phyloP scores from a whole-genome alignment of 2,329 filamentous ascomycete genomes.

The Emergomyces pasteurianus region DNA sequence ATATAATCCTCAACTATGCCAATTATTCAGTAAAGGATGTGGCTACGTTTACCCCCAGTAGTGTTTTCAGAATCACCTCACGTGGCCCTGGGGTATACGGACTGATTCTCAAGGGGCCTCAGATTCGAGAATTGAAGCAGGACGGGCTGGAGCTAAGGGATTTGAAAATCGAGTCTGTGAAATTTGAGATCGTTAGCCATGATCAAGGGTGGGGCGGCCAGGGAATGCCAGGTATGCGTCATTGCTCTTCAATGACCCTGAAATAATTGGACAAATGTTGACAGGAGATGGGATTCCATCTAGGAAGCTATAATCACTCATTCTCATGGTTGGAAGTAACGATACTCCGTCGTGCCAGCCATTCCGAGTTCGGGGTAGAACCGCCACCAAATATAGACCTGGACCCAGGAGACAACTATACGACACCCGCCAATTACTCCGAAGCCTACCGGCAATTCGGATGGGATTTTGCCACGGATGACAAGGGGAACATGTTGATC shows the following conservation, averaged over 20 bases:
- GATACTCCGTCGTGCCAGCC: not conserved
- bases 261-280: not conserved
- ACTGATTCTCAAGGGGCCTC: not conserved
- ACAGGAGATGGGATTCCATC: not conserved
- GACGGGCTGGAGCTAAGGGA: not conserved
- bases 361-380: not conserved
- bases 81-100: not conserved
- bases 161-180: not conserved
- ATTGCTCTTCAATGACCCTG: not conserved
- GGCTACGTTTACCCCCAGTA: not conserved
- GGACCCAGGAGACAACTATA: not conserved
- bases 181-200: constrained; percentile 1
- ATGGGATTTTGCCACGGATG: constrained; percentile 1
- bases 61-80: not conserved
- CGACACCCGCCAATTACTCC: not conserved
- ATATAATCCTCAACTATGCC: constrained; percentile 1
- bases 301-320: not conserved
- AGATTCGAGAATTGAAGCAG: not conserved
- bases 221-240: not conserved
- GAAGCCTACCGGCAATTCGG: not conserved
- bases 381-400: not conserved
- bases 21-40: constrained; percentile 1
- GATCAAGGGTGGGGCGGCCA: constrained; percentile 1
- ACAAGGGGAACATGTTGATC: not conserved
- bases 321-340: constrained; percentile 2